Evolutionary conservation across 371 early-diverging fungal genomes (phyloP).

Genomic region (Syncephalastrum monosporum): DNA sequence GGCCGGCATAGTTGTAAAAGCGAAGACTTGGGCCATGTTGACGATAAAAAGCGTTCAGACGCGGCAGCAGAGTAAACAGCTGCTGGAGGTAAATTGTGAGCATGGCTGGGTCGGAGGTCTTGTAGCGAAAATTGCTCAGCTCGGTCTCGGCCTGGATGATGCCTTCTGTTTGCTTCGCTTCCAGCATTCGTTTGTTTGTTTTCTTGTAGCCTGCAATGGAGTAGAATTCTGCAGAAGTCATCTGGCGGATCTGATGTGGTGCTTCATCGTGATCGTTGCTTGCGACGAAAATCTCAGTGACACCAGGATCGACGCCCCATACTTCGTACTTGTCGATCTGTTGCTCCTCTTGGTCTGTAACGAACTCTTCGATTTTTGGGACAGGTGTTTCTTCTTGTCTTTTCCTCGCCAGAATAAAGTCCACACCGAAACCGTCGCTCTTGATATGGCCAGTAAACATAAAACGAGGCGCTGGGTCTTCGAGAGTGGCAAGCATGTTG

Average conservation of each 20-base stretch:
- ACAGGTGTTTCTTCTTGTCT: no score
- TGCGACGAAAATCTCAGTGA: constrained; percentile 4
- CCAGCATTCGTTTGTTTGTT: neutral
- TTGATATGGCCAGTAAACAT: no score
- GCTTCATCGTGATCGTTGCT: neutral
- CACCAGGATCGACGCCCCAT: constrained; percentile 9
- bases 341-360: no score
- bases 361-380: no score
- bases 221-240: constrained; percentile 7
- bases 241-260: constrained; percentile 7
- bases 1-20: constrained; percentile 12
- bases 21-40: neutral
- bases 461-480: no score
- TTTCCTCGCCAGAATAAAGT: no score
- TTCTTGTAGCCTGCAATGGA: constrained; percentile 4
- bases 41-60: neutral
- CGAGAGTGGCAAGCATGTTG: no score
- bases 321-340: no score
- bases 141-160: neutral
- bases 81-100: neutral
- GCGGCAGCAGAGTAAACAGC: neutral
- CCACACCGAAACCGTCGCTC: no score
- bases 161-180: constrained; percentile 3
- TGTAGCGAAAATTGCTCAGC: neutral
- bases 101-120: neutral